Percentiles rank a stretch among this genome's conserved stretches.
These are phyloP conservation scores for Lyophyllum atratum DNA, from an alignment of 768 basidiomycete genomes.

Conservation along the genomic window DNA sequence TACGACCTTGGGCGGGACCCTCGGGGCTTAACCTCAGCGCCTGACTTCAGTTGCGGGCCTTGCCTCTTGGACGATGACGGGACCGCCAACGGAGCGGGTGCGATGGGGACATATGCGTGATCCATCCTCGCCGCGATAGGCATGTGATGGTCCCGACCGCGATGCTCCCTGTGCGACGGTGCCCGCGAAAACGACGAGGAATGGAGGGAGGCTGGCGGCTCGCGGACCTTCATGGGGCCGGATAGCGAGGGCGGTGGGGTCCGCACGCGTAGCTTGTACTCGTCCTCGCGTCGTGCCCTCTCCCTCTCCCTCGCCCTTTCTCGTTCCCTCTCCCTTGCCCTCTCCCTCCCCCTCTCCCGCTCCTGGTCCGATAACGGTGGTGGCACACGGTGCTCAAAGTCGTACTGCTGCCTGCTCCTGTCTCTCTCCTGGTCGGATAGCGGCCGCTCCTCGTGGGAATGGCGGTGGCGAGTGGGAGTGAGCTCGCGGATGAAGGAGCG, in stretches of 20 bases:
- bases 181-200: neutral
- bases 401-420: neutral
- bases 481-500: constrained; percentile 2
- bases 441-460: neutral
- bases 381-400: neutral
- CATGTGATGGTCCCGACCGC: neutral
- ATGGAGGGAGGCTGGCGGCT: neutral
- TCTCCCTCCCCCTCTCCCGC: neutral
- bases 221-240: constrained; percentile 2
- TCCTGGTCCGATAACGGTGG: neutral
- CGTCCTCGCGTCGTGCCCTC: neutral
- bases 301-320: neutral
- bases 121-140: neutral
- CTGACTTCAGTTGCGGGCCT: neutral
- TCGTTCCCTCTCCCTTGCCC: neutral
- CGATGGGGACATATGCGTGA: neutral
- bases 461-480: constrained; percentile 6
- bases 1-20: neutral
- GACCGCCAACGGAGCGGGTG: too few relatives aligned
- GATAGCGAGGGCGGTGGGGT: constrained; percentile 8
- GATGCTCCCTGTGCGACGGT: neutral
- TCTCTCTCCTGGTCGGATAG: neutral
- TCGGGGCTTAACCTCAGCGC: neutral
- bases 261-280: constrained; percentile 4
- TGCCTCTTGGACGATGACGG: neutral